These are phyloP conservation scores for Musa beccarii DNA, from an alignment of 176 grass and related monocot genomes.

Conservation along the genomic window DNA sequence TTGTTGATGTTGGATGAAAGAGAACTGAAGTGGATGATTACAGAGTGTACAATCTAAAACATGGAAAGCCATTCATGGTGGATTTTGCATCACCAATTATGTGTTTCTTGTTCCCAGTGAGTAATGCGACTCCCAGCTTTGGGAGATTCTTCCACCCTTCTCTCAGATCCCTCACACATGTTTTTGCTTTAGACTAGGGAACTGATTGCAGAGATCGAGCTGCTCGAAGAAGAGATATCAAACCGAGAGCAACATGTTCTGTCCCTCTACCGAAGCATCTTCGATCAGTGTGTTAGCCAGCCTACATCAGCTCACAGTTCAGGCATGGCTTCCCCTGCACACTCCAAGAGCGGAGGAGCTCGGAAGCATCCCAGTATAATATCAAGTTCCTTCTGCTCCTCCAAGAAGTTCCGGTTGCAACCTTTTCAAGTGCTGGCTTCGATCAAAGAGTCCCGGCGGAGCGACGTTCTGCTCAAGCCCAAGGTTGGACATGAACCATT, in stretches of 20 bases:
- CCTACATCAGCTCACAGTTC: conserved; percentile 75
- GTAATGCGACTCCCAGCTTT: too few species aligned
- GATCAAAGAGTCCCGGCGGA: conserved; percentile 34
- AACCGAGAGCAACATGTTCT: conserved; percentile 91
- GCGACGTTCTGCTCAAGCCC: conserved; percentile 43
- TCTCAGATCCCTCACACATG: too few species aligned
- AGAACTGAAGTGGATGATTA: too few species aligned
- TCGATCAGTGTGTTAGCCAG: conserved; percentile 65
- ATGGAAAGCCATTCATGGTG: too few species aligned
- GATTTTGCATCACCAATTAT: too few species aligned
- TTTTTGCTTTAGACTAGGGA: conserved; percentile 55
- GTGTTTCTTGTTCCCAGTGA: too few species aligned
- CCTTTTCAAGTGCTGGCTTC: conserved; percentile 68
- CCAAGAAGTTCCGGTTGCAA: conserved; percentile 80
- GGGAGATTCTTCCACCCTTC: too few species aligned
- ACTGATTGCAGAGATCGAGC: conserved; percentile 80
- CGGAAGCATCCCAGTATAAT: conserved; percentile 73
- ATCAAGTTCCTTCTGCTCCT: conserved; percentile 89
- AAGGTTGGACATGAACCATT: conserved; percentile 52
- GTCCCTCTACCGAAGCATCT: conserved; percentile 87
- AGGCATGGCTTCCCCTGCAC: conserved; percentile 63
- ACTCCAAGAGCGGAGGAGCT: conserved; percentile 37
- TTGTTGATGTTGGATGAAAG: background rate
- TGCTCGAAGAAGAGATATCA: conserved; percentile 89
- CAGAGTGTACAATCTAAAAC: too few species aligned